Conservation (phyloP, 75 land plant genomes). For the Chamaecyparis obtusa region DNA sequence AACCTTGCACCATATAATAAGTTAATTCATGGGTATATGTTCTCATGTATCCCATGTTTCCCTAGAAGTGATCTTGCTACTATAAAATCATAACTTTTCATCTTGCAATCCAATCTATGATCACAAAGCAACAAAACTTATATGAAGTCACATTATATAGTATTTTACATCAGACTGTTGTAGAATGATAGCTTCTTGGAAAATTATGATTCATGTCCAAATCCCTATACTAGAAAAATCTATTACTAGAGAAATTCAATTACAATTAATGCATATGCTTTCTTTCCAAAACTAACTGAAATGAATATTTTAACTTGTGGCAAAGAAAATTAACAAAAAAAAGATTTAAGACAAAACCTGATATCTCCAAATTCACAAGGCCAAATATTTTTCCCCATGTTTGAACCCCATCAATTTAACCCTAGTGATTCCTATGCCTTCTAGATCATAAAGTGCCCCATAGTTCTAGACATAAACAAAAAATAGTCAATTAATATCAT, state of each 20-base stretch:
- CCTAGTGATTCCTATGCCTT: constrained; percentile 82
- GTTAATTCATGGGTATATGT: constrained; percentile 23
- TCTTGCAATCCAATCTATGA: constrained; percentile 63
- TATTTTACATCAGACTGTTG: background rate
- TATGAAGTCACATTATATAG: background rate
- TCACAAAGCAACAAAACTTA: background rate
- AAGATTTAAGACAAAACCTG: constrained; percentile 56
- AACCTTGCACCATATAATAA: constrained; percentile 73
- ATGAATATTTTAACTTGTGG: too few species aligned
- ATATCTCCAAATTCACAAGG: constrained; percentile 45
- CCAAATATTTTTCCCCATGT: constrained; percentile 32
- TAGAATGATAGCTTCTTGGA: background rate
- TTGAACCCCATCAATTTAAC: constrained; percentile 35
- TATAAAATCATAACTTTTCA: constrained; percentile 30
- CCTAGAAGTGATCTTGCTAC: constrained; percentile 6
- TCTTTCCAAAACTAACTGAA: background rate
- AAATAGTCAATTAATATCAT: background rate
- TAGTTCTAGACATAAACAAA: constrained; percentile 67
- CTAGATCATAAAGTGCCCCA: constrained; percentile 80
- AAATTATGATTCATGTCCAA: background rate
- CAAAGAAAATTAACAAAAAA: too few species aligned
- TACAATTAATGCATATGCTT: background rate
- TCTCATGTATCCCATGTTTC: constrained; percentile 26
- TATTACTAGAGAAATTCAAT: background rate
- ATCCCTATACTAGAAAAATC: background rate